Base-by-base conservation (phyloP, 1,284 basidiomycete genomes). In the Ceratobasidium sp. region DNA sequence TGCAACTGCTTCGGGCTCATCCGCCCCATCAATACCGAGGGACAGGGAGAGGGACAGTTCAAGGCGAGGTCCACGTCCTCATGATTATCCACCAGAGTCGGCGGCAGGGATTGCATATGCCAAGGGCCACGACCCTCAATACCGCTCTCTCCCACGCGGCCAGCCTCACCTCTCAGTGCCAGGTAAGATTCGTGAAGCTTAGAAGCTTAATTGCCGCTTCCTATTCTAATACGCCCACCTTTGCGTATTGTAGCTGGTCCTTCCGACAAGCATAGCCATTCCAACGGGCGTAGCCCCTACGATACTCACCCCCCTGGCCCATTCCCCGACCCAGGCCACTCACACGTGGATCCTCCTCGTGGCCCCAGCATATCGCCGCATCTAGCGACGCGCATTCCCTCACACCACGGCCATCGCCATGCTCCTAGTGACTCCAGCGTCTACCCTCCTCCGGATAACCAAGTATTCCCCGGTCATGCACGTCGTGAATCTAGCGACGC, bases 161-260 rank as follows among this genome's bases (percentile, higher is more conserved):
- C 64, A 69, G 64, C 64, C 64, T 69, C 64, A 69, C 64, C 64
- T 69, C 23, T 43, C 64, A 16, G 52, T 69, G 41, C 64, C 64
- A 55, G 64, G 64, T 69, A 69, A 16, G 50, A 21, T 55, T 30
- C 21, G 47, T 38, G 35, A 38, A 38, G 35, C 47, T 50, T 50
- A 9, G 38, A 44, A 23, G 35, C 57, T 43, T 43, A 35, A 18
- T 57, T 41, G 32, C n/a, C 49, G 21, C 21, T 69, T 23, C 28
- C 41, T 43, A 23, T 26, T 35, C 26, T 55, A 7, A 47, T 38
- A 46, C n/a, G 46, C 18, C 46, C 28, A 7, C 59, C 18, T 69
- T 16, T 57, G 6, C 18, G 30, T 58, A 6, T 58, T n/a, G 52
- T 50, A n/a, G 49, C 50, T 35, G 64, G 64, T 35, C 57, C 57